Conservation (phyloP, 257 asterid species). For the Schizonepeta tenuifolia region DNA sequence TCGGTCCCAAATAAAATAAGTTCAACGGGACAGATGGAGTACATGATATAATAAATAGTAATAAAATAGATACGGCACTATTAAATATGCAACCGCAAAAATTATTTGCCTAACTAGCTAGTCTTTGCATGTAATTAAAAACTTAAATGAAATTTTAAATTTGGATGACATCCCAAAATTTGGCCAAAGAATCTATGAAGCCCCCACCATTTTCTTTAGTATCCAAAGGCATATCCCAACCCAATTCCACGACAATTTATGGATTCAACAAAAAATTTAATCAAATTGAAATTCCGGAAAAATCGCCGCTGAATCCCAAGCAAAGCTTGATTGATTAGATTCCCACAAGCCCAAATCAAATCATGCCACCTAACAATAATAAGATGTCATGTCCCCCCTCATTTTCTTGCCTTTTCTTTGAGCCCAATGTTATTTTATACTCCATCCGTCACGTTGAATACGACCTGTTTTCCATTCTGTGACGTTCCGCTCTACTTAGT, state of each 20-base stretch:
- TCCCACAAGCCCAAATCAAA: conserved; percentile 17
- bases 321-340: conserved; percentile 28
- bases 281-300: conserved; percentile 12
- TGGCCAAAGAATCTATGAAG: conserved; percentile 29
- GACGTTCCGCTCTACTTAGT: no score
- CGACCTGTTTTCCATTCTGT: no score
- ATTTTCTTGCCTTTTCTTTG: not conserved
- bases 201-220: conserved; percentile 22
- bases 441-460: no score
- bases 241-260: not conserved
- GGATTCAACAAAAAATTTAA: conserved; percentile 13
- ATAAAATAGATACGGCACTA: no score
- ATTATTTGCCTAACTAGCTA: no score
- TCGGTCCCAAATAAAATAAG: no score
- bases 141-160: not conserved
- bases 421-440: no score
- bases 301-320: conserved; percentile 33
- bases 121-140: not conserved
- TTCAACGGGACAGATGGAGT: no score
- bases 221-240: conserved; percentile 1
- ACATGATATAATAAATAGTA: no score
- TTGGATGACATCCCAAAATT: conserved; percentile 1
- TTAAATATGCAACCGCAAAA: not conserved
- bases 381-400: conserved; percentile 5
- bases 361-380: conserved; percentile 1